phyloP scores from a whole-genome alignment of 75 land plant species.

The Pinus tabuliformis region DNA sequence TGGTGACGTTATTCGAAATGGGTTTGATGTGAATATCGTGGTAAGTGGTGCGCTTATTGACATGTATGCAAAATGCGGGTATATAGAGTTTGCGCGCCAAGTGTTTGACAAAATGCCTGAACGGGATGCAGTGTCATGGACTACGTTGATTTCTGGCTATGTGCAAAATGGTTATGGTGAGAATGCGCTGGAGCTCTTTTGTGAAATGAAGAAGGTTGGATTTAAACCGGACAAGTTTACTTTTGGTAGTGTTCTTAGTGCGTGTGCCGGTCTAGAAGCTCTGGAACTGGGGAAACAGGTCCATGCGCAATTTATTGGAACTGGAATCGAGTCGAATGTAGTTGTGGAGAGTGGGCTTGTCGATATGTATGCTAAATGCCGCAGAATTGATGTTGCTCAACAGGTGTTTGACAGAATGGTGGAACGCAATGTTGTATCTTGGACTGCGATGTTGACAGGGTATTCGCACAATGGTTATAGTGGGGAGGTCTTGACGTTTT shows the following conservation, averaged over 20 bases:
- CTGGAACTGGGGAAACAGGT: slow-evolving; percentile 43
- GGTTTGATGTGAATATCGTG: slow-evolving; percentile 26
- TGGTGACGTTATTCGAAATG: slow-evolving; percentile 25
- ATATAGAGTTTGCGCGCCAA: slow-evolving; percentile 36
- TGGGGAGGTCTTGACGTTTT: neutral
- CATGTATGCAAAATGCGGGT: slow-evolving; percentile 72
- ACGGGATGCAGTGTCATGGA: slow-evolving; percentile 66
- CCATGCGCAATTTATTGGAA: slow-evolving; percentile 29
- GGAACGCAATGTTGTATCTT: slow-evolving; percentile 10
- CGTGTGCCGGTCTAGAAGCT: slow-evolving; percentile 51
- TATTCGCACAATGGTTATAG: neutral
- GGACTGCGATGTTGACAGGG: slow-evolving; percentile 23
- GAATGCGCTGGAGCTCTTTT: slow-evolving; percentile 46
- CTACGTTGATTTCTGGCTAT: slow-evolving; percentile 67
- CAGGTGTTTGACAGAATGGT: slow-evolving; percentile 1
- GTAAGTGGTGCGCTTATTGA: slow-evolving; percentile 69
- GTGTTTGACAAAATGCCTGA: slow-evolving; percentile 50
- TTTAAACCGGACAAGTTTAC: slow-evolving; percentile 55
- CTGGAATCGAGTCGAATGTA: slow-evolving; percentile 14
- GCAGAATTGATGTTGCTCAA: slow-evolving; percentile 8
- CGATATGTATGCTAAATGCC: slow-evolving; percentile 20
- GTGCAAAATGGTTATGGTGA: slow-evolving; percentile 56
- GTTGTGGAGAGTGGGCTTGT: slow-evolving; percentile 20
- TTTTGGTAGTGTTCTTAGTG: slow-evolving; percentile 62
- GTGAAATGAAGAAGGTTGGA: slow-evolving; percentile 36